These are phyloP conservation scores for Phytophthora sp. DNA, from an alignment of 352 stramenopile genomes.

Conservation along the genomic window DNA sequence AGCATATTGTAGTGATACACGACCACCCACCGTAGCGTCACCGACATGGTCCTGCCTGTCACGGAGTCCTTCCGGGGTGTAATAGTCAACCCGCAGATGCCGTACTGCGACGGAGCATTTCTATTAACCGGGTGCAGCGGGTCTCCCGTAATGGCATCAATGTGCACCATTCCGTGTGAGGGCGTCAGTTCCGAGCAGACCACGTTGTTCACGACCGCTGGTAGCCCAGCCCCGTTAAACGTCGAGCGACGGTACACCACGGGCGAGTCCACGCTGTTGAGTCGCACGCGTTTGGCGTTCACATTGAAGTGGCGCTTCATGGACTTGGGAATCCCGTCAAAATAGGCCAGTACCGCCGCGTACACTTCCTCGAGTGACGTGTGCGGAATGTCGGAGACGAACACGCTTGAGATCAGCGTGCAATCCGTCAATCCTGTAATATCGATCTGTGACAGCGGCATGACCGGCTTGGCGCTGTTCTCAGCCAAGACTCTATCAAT, in stretches of 20 bases:
- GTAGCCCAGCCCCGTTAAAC: conserved; percentile 26
- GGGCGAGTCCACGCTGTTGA: conserved; percentile 25
- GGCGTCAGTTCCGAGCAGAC: conserved; percentile 38
- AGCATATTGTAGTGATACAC: conserved; percentile 46
- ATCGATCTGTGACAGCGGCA: conserved; percentile 45
- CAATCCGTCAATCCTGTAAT: conserved; percentile 38
- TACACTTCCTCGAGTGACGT: conserved; percentile 46
- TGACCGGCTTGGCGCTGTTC: conserved; percentile 16
- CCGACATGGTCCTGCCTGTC: conserved; percentile 15
- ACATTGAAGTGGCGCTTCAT: conserved; percentile 48
- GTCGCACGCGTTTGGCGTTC: conserved; percentile 25
- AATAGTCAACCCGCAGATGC: conserved; percentile 36
- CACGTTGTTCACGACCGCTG: conserved; percentile 38
- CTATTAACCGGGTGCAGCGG: conserved; percentile 29
- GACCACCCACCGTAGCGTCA: conserved; percentile 42
- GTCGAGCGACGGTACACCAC: conserved; percentile 43
- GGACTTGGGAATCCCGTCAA: conserved; percentile 36
- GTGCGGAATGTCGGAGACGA: conserved; percentile 46
- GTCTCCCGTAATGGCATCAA: conserved; percentile 43
- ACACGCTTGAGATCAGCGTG: conserved; percentile 46
- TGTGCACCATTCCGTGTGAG: conserved; percentile 39
- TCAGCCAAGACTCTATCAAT: conserved; percentile 23
- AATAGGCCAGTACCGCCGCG: conserved; percentile 36
- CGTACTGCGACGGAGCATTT: conserved; percentile 28
- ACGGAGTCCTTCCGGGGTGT: conserved; percentile 32